Evolutionary conservation across 2,329 filamentous ascomycete genomes (phyloP).

Genomic region (Lachnellula suecica): DNA sequence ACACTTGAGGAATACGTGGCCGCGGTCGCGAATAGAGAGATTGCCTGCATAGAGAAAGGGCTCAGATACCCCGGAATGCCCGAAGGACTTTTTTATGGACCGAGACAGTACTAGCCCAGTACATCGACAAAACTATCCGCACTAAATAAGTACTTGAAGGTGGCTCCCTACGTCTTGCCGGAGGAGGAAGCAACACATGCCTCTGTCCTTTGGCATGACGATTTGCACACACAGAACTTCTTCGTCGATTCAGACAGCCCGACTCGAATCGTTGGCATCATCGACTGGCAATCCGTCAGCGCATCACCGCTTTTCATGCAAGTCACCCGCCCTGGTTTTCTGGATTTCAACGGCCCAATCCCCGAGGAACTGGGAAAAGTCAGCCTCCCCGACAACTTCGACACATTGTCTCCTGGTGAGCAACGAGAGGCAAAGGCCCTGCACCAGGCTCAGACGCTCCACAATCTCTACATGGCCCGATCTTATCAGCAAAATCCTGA

Average conservation of each 20-base stretch:
- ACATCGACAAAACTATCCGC: slow-evolving; percentile 7
- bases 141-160: slow-evolving; percentile 3
- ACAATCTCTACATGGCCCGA: slow-evolving; percentile 10
- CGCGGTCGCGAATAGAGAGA: slow-evolving; percentile 14
- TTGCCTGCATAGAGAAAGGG: slow-evolving; percentile 7
- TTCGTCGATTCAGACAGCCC: slow-evolving; percentile 39
- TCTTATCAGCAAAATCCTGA: slow-evolving; percentile 8
- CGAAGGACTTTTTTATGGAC: slow-evolving; percentile 8
- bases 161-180: slow-evolving; percentile 5
- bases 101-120: slow-evolving; percentile 9
- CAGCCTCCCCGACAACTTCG: slow-evolving; percentile 26
- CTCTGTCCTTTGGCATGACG: slow-evolving; percentile 36
- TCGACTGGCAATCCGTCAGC: slow-evolving; percentile 41
- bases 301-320: slow-evolving; percentile 39
- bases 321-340: slow-evolving; percentile 1
- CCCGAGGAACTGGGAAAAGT: slow-evolving; percentile 4
- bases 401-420: slow-evolving; percentile 36
- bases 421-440: slow-evolving; percentile 21
- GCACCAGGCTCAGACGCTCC: slow-evolving; percentile 11
- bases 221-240: slow-evolving; percentile 41
- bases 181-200: slow-evolving; percentile 1
- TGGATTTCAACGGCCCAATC: slow-evolving; percentile 1
- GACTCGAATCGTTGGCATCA: slow-evolving; percentile 35
- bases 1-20: slow-evolving; percentile 8
- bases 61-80: slow-evolving; percentile 12